These are phyloP conservation scores for Aspergillus spinulosporus DNA, from an alignment of 2,329 filamentous ascomycete species.

Conservation along the genomic window DNA sequence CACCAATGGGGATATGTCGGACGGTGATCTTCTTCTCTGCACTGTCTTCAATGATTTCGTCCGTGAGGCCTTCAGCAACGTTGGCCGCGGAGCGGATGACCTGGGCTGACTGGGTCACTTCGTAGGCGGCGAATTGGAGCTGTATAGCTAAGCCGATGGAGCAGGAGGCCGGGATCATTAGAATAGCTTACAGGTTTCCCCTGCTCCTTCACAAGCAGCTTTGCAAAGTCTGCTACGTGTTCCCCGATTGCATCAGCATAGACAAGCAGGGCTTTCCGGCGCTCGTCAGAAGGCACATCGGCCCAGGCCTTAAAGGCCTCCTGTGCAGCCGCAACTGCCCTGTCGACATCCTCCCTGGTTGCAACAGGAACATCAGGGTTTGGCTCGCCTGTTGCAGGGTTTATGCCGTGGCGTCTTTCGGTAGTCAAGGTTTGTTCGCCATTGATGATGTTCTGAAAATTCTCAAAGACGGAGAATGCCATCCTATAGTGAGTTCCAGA, in stretches of 20 bases:
- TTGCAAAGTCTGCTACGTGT: constrained; percentile 37
- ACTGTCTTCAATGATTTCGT: constrained; percentile 52
- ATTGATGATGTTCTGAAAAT: constrained; percentile 56
- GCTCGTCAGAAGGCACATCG: constrained; percentile 34
- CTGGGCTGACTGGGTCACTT: constrained; percentile 25
- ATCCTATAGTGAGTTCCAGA: background rate
- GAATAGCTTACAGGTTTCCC: constrained; percentile 34
- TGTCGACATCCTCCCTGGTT: constrained; percentile 52
- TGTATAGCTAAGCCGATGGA: background rate
- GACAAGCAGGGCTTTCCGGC: constrained; percentile 32
- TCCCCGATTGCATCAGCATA: constrained; percentile 39
- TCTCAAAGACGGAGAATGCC: constrained; percentile 24
- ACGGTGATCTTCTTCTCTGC: constrained; percentile 37
- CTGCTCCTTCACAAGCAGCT: constrained; percentile 45
- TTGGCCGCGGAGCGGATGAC: constrained; percentile 24
- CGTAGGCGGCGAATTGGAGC: constrained; percentile 28
- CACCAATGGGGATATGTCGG: constrained; percentile 42
- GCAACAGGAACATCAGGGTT: constrained; percentile 56
- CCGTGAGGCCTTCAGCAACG: constrained; percentile 18
- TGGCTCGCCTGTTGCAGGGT: constrained; percentile 53
- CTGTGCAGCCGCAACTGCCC: constrained; percentile 51
- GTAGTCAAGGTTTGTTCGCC: constrained; percentile 49
- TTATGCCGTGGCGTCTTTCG: constrained; percentile 51
- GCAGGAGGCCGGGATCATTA: too few relatives aligned
- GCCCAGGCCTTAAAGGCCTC: constrained; percentile 53